phyloP scores from a whole-genome alignment of 1,139 yeast species.

The Arxiozyma telluris region DNA sequence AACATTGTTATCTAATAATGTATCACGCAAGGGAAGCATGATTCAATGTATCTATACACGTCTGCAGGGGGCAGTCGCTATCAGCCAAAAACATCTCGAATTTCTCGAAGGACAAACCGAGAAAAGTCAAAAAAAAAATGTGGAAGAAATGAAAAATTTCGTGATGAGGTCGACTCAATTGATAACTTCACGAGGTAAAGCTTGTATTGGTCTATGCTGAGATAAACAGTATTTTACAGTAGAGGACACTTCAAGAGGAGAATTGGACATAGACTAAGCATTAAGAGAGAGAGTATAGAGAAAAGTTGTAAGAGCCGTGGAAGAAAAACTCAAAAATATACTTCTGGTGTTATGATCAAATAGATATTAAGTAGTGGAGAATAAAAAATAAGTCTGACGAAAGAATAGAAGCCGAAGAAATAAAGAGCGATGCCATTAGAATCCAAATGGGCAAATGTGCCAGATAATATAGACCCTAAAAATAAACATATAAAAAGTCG shows the following conservation, averaged over 20 bases:
- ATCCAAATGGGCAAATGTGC: constrained; percentile 21
- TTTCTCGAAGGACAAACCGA: neutral
- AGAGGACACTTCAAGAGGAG: too few relatives aligned
- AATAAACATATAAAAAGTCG: neutral
- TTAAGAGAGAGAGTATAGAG: neutral
- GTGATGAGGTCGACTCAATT: neutral
- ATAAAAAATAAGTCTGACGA: neutral
- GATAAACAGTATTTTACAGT: too few relatives aligned
- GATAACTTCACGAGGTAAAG: neutral
- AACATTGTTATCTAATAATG: too few relatives aligned
- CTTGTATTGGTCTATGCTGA: neutral
- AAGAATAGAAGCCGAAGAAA: neutral
- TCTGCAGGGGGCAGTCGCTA: neutral
- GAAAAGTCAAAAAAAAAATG: too few relatives aligned
- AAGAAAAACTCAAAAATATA: neutral
- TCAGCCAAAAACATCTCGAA: neutral
- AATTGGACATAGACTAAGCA: neutral
- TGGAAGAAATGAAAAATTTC: neutral
- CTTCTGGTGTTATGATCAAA: neutral
- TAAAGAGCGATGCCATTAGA: constrained; percentile 10
- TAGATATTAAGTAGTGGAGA: neutral
- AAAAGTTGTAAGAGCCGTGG: neutral
- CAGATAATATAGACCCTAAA: constrained; percentile 5
- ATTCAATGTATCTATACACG: neutral
- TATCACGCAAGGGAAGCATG: neutral